Evolutionary conservation across 2,329 filamentous ascomycete species (phyloP).

Genomic region (Aspergillus unguis): DNA sequence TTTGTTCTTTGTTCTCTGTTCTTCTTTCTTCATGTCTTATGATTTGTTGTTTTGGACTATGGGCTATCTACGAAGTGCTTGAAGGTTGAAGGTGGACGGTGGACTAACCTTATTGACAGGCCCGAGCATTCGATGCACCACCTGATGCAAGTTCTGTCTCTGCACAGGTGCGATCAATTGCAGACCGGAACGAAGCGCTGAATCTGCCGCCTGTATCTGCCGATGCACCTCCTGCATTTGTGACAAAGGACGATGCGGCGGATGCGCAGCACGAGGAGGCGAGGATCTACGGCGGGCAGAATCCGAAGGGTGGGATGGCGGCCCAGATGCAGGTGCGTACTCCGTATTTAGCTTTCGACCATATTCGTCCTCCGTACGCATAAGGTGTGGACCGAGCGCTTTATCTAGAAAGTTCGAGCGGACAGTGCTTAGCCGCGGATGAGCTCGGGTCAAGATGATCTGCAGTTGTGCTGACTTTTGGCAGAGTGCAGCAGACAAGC

Average conservation of each 20-base stretch:
- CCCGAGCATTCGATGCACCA: conserved; percentile 32
- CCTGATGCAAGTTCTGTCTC: conserved; percentile 31
- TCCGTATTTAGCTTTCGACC: neutral
- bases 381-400: too few species aligned
- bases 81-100: neutral
- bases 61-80: conserved; percentile 12
- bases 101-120: conserved; percentile 16
- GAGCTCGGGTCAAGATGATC: too few species aligned
- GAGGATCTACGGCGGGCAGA: conserved; percentile 29
- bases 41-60: neutral
- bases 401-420: too few species aligned
- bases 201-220: conserved; percentile 24
- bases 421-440: too few species aligned
- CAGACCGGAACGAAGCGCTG: conserved; percentile 31
- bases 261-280: conserved; percentile 26
- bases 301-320: conserved; percentile 30
- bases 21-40: neutral
- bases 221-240: conserved; percentile 23
- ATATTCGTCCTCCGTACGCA: too few species aligned
- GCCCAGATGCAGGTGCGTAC: conserved; percentile 34
- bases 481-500: conserved; percentile 36
- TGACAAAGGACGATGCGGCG: conserved; percentile 34
- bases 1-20: neutral
- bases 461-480: neutral
- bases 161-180: conserved; percentile 32